Percentiles rank a stretch among this genome's conserved stretches.
Conservation (phyloP, 306 rosid species). For the Albizia julibrissin region DNA sequence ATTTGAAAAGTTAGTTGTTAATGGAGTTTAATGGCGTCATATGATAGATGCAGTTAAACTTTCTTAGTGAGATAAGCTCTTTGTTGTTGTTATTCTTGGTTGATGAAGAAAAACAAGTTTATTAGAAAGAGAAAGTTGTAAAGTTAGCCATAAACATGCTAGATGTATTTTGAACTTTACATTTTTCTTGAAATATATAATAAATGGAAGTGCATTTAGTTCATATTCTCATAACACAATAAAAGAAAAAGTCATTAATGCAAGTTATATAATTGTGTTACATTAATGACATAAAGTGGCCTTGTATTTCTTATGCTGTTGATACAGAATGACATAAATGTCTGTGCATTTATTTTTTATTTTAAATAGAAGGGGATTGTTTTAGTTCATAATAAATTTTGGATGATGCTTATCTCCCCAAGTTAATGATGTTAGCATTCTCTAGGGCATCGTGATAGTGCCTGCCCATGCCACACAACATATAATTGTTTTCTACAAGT, state of each 20-base stretch:
- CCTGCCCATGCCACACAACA: neutral
- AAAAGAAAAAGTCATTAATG: neutral
- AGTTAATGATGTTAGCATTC: neutral
- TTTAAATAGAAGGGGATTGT: neutral
- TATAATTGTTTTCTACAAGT: neutral
- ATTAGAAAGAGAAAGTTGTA: too few relatives aligned
- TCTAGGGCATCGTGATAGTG: neutral
- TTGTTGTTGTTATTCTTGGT: neutral
- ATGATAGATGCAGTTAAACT: neutral
- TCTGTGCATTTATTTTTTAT: neutral
- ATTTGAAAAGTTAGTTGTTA: neutral
- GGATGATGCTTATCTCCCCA: neutral
- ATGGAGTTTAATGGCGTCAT: neutral
- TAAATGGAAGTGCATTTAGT: neutral
- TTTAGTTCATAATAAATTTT: neutral
- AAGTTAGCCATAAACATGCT: neutral
- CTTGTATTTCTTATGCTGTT: neutral
- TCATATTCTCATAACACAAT: neutral
- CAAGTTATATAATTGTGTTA: neutral
- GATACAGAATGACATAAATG: neutral
- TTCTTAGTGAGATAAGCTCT: neutral
- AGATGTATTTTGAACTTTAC: neutral
- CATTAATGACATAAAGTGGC: neutral
- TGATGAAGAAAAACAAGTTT: neutral
- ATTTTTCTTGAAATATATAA: neutral